Evolutionary conservation across 169 alveolate species (phyloP).

Genomic region (Cryptosporidium bovis): DNA sequence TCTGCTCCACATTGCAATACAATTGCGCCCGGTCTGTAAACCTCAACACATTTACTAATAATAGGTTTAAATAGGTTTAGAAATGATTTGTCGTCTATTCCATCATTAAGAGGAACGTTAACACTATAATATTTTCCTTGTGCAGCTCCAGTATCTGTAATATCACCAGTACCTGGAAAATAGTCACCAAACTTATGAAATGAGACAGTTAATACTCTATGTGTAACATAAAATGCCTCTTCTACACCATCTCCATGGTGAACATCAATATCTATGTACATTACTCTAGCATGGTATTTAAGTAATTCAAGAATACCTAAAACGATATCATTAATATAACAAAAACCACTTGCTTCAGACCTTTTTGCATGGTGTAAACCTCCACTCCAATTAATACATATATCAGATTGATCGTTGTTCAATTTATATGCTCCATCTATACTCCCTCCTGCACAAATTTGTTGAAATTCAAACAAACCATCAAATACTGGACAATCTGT

Average conservation of each 20-base stretch:
- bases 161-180: slow-evolving; percentile 99
- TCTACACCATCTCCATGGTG: slow-evolving; percentile 99
- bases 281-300: slow-evolving; percentile 97
- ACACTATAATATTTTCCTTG: slow-evolving; percentile 95
- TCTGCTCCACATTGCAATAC: slow-evolving; percentile 99
- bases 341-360: slow-evolving; percentile 98
- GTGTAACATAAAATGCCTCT: slow-evolving; percentile 97
- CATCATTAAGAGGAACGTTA: slow-evolving; percentile 98
- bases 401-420: slow-evolving; percentile 94
- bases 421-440: slow-evolving; percentile 95
- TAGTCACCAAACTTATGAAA: slow-evolving; percentile 99
- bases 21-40: slow-evolving; percentile 96
- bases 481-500: slow-evolving; percentile 98
- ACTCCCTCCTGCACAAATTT: slow-evolving; percentile 97
- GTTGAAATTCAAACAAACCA: slow-evolving; percentile 96
- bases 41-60: slow-evolving; percentile 93
- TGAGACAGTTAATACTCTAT: slow-evolving; percentile 98
- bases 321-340: slow-evolving; percentile 98
- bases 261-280: slow-evolving; percentile 98
- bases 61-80: slow-evolving; percentile 92
- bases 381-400: slow-evolving; percentile 98
- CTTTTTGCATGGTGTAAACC: slow-evolving; percentile 98
- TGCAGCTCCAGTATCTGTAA: slow-evolving; percentile 95
- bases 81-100: slow-evolving; percentile 96
- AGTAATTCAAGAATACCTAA: slow-evolving; percentile 95